These are phyloP conservation scores for Colletotrichum australisinense DNA, from an alignment of 2,329 filamentous ascomycete genomes.

Conservation along the genomic window DNA sequence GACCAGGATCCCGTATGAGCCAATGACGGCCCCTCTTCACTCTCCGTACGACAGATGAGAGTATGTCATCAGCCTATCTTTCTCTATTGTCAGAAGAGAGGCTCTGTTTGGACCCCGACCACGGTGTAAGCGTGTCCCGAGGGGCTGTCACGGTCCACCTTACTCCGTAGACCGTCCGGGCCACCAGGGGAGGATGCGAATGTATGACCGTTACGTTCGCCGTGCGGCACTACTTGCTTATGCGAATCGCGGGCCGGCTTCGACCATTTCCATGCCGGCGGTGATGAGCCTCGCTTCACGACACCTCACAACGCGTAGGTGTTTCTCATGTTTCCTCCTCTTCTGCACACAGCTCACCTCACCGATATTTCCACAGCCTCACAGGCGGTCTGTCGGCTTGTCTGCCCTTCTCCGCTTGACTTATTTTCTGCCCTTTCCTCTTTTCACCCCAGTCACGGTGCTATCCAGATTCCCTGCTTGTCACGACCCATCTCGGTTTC, in stretches of 20 bases:
- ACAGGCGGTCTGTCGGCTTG: neutral
- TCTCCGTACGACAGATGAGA: neutral
- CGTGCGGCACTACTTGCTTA: neutral
- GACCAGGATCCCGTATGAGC: neutral
- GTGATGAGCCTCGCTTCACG: neutral
- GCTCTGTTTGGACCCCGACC: neutral
- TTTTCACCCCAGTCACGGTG: neutral
- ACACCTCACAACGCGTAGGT: neutral
- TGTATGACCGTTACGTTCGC: slow-evolving; percentile 1
- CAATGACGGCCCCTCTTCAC: neutral
- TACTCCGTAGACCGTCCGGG: neutral
- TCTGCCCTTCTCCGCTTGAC: neutral
- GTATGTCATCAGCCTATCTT: neutral
- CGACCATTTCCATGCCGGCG: neutral
- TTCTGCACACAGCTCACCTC: neutral
- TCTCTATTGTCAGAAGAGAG: neutral
- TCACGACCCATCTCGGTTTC: neutral
- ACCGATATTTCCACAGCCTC: neutral
- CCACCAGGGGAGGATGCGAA: slow-evolving; percentile 4
- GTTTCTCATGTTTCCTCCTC: too few species aligned
- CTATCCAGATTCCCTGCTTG: neutral
- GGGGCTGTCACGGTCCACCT: slow-evolving; percentile 26
- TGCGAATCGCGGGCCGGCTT: neutral
- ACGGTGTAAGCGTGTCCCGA: slow-evolving; percentile 7
- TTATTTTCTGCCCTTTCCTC: neutral